These are phyloP conservation scores for Xerocomus amazonicus DNA, from an alignment of 1,284 basidiomycete species.

Conservation along the genomic window DNA sequence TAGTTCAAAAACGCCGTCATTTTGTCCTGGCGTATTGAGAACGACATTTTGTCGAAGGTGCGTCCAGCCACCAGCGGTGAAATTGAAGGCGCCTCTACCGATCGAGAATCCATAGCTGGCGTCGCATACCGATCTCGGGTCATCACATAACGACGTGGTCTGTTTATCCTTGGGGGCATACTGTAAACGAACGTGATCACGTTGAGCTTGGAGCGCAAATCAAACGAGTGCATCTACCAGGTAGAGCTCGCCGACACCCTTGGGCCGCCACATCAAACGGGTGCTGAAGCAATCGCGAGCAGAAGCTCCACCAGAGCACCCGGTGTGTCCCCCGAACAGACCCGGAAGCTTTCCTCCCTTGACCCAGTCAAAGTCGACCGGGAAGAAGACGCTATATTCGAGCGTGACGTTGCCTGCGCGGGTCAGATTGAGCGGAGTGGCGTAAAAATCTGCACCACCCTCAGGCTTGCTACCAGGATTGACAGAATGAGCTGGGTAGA, in stretches of 20 bases:
- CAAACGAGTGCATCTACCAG: conserved; percentile 46
- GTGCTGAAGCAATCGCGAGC: conserved; percentile 70
- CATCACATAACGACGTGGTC: conserved; percentile 51
- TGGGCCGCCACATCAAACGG: conserved; percentile 68
- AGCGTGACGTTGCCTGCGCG: conserved; percentile 52
- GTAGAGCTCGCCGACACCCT: conserved; percentile 66
- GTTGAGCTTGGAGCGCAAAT: not conserved
- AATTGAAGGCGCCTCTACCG: conserved; percentile 71
- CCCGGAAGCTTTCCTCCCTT: conserved; percentile 71
- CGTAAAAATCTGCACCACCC: conserved; percentile 72
- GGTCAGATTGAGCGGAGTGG: conserved; percentile 49
- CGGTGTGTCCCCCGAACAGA: conserved; percentile 62
- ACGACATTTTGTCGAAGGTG: conserved; percentile 56
- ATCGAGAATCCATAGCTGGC: conserved; percentile 65
- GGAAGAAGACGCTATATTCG: conserved; percentile 65
- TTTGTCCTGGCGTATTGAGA: conserved; percentile 66
- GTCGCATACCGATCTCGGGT: conserved; percentile 59
- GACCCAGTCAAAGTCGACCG: conserved; percentile 62
- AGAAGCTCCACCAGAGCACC: conserved; percentile 65
- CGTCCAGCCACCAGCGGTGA: conserved; percentile 64
- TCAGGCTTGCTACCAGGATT: conserved; percentile 55
- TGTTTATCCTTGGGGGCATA: conserved; percentile 65
- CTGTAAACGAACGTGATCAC: conserved; percentile 33
- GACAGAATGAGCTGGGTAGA: conserved; percentile 62
- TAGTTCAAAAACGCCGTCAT: conserved; percentile 48